A percentile compares a stretch with the other conserved stretches of the same genome.
Conservation (phyloP, 2,329 filamentous ascomycete species). For the Epichloe gansuensis region DNA sequence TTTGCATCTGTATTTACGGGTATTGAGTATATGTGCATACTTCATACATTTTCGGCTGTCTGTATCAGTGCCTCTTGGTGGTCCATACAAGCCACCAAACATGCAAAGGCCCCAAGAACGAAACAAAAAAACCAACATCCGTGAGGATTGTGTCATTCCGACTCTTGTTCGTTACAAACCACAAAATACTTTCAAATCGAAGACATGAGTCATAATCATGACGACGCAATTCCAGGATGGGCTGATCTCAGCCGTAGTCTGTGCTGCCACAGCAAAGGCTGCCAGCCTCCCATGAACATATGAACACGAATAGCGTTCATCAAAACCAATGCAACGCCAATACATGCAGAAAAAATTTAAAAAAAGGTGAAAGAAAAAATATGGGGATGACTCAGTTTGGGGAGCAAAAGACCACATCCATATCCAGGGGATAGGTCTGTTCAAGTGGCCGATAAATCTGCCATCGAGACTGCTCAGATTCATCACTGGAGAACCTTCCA, state of each 20-base stretch:
- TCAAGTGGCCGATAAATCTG: constrained; percentile 24
- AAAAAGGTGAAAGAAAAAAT: constrained; percentile 4
- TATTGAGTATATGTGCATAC: not conserved
- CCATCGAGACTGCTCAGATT: constrained; percentile 20
- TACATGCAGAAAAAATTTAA: constrained; percentile 8
- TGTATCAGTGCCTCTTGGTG: not conserved
- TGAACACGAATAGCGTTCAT: not conserved
- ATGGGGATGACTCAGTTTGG: constrained; percentile 8
- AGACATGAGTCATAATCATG: not conserved
- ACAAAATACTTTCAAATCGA: not conserved
- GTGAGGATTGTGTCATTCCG: not conserved
- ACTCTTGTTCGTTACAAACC: not conserved
- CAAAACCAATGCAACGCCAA: constrained; percentile 8
- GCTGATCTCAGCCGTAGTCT: not conserved
- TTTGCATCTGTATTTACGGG: not conserved
- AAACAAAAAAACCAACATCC: constrained; percentile 3
- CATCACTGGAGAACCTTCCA: constrained; percentile 11
- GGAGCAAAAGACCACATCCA: constrained; percentile 24
- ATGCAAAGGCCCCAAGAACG: not conserved
- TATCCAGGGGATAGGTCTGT: constrained; percentile 22
- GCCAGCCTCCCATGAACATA: not conserved
- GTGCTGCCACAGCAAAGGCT: not conserved
- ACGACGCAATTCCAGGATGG: not conserved
- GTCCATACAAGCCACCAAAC: not conserved
- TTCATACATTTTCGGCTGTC: not conserved